Percentiles rank a stretch among this genome's conserved stretches.
phyloP scores from a whole-genome alignment of 75 land plant genomes.

The Adiantum capillusveneris region DNA sequence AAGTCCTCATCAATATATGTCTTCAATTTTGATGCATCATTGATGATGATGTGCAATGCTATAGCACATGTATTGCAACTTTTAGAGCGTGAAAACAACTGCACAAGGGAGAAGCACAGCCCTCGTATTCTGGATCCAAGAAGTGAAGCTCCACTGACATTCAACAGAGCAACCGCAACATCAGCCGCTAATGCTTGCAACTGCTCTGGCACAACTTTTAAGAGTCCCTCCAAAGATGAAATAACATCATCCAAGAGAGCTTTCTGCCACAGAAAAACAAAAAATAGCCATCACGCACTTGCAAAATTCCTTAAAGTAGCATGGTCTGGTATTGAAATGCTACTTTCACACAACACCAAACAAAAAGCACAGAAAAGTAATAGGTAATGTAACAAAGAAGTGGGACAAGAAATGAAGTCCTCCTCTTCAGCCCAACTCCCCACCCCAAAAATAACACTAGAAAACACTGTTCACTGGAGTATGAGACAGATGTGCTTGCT shows the following conservation, averaged over 20 bases:
- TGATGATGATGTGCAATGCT: slow-evolving; percentile 35
- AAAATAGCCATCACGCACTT: too few species aligned
- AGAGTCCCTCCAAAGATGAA: slow-evolving; percentile 38
- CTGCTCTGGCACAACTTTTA: slow-evolving; percentile 24
- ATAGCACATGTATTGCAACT: slow-evolving; percentile 30
- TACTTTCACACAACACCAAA: too few species aligned
- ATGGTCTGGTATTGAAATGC: too few species aligned
- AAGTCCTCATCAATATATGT: slow-evolving; percentile 13
- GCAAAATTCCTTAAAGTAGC: too few species aligned
- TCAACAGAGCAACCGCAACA: slow-evolving; percentile 23
- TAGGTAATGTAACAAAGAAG: too few species aligned
- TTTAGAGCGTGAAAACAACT: slow-evolving; percentile 22
- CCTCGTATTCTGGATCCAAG: slow-evolving; percentile 20
- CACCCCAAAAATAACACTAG: too few species aligned
- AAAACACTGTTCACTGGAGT: too few species aligned
- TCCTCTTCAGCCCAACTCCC: too few species aligned
- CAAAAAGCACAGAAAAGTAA: too few species aligned
- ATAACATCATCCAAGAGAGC: slow-evolving; percentile 43
- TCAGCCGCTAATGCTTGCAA: slow-evolving; percentile 22
- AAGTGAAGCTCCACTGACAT: slow-evolving; percentile 17
- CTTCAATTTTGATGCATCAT: slow-evolving; percentile 14
- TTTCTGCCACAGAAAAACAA: slow-evolving; percentile 15
- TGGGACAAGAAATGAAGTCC: too few species aligned
- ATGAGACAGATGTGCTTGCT: too few species aligned
- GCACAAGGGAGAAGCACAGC: slow-evolving; percentile 27